Evolutionary conservation across 495 filamentous ascomycete species (phyloP).

Genomic region (Penicillium paxilli): DNA sequence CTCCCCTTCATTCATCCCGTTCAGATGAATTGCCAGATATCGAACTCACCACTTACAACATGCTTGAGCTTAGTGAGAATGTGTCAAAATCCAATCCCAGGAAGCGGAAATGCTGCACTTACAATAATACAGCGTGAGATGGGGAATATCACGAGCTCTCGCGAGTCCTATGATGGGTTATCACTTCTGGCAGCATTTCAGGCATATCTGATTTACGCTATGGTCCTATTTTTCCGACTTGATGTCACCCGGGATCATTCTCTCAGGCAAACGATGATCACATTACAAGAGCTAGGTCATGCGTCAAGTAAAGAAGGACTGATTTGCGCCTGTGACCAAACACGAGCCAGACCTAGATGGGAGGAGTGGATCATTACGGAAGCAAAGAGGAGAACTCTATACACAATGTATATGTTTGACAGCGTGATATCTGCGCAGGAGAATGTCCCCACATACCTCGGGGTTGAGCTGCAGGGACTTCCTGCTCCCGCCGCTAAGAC

Average conservation of each 20-base stretch:
- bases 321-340: constrained; percentile 40
- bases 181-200: constrained; percentile 45
- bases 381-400: constrained; percentile 46
- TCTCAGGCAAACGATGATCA: constrained; percentile 44
- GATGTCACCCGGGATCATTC: constrained; percentile 19
- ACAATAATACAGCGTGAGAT: constrained; percentile 42
- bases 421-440: constrained; percentile 42
- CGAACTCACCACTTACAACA: constrained; percentile 35
- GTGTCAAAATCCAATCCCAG: constrained; percentile 37
- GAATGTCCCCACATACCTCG: constrained; percentile 45
- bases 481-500: constrained; percentile 34
- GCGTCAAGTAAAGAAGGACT: constrained; percentile 35
- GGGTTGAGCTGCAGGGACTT: constrained; percentile 40
- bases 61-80: constrained; percentile 45
- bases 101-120: constrained; percentile 34
- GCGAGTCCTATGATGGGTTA: constrained; percentile 33
- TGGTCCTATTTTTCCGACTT: constrained; percentile 43
- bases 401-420: constrained; percentile 51
- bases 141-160: constrained; percentile 30
- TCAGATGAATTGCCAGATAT: constrained; percentile 22
- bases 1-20: constrained; percentile 42
- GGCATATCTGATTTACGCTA: constrained; percentile 47
- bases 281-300: constrained; percentile 46
- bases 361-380: constrained; percentile 50
- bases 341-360: constrained; percentile 40